Conservation (phyloP, 2,329 filamentous ascomycete species). For the Apiospora koreana region DNA sequence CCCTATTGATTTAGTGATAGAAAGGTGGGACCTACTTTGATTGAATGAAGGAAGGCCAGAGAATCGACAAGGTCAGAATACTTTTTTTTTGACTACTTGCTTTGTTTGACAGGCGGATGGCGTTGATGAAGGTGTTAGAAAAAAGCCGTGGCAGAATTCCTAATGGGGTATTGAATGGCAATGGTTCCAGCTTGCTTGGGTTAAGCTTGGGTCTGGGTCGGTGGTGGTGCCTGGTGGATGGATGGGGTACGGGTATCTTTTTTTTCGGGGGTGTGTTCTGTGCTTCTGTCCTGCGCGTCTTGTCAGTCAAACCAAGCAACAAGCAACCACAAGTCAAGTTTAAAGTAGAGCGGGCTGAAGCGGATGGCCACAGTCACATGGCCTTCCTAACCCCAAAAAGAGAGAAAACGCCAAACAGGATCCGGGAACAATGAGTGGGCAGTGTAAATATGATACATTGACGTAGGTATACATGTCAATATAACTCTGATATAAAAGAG, state of each 20-base stretch:
- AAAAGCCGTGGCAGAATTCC: slow-evolving; percentile 10
- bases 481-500: neutral
- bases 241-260: neutral
- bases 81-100: slow-evolving; percentile 10
- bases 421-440: neutral
- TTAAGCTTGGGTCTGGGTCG: slow-evolving; percentile 12
- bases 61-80: neutral
- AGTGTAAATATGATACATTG: neutral
- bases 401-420: slow-evolving; percentile 8
- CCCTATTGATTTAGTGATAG: neutral
- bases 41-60: neutral
- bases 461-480: neutral
- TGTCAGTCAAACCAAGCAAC: slow-evolving; percentile 5
- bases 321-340: neutral
- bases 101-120: slow-evolving; percentile 8
- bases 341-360: slow-evolving; percentile 2
- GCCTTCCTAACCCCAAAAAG: slow-evolving; percentile 10
- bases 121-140: neutral
- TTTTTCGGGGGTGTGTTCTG: slow-evolving; percentile 4
- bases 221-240: neutral
- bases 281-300: slow-evolving; percentile 8
- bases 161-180: slow-evolving; percentile 10
- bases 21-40: neutral
- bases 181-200: slow-evolving; percentile 10
- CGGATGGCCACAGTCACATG: slow-evolving; percentile 9